These are phyloP conservation scores for Starmera quercuum DNA, from an alignment of 805 yeast genomes.

Conservation along the genomic window DNA sequence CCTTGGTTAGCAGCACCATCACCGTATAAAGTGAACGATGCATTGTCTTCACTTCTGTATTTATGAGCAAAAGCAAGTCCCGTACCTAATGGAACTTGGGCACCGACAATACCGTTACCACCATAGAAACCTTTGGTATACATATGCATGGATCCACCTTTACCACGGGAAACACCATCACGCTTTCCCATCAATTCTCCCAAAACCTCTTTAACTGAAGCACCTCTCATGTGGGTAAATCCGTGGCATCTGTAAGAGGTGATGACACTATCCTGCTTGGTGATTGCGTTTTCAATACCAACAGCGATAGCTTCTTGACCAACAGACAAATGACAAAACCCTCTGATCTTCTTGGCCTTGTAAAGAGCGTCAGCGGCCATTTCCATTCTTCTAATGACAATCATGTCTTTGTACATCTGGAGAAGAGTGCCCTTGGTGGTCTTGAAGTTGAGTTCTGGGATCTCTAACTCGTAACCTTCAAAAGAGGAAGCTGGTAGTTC, in stretches of 20 bases:
- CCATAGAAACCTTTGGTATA: slow-evolving; percentile 94
- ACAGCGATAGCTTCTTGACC: slow-evolving; percentile 99
- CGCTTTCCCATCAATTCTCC: slow-evolving; percentile 98
- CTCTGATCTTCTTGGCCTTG: slow-evolving; percentile 97
- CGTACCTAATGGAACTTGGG: slow-evolving; percentile 97
- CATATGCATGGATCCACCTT: slow-evolving; percentile 99
- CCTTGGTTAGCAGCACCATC: slow-evolving; percentile 99
- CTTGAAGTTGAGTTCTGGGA: slow-evolving; percentile 65
- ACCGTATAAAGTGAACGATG: slow-evolving; percentile 89
- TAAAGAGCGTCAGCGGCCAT: slow-evolving; percentile 98
- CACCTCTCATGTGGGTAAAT: slow-evolving; percentile 94
- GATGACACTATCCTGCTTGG: slow-evolving; percentile 78
- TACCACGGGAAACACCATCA: slow-evolving; percentile 92
- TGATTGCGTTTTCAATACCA: slow-evolving; percentile 93
- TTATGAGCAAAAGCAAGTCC: slow-evolving; percentile 98
- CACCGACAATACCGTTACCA: slow-evolving; percentile 99
- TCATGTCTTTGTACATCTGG: slow-evolving; percentile 96
- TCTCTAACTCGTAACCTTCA: slow-evolving; percentile 74
- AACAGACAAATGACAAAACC: slow-evolving; percentile 96
- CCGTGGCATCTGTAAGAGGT: slow-evolving; percentile 99
- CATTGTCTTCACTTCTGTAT: slow-evolving; percentile 73
- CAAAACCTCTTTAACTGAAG: slow-evolving; percentile 78
- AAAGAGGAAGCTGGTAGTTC: slow-evolving; percentile 75
- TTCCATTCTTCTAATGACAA: slow-evolving; percentile 91
- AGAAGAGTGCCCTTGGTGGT: slow-evolving; percentile 75